Conservation (phyloP, 164 flowering plant genomes). For the Litsea cubeba region DNA sequence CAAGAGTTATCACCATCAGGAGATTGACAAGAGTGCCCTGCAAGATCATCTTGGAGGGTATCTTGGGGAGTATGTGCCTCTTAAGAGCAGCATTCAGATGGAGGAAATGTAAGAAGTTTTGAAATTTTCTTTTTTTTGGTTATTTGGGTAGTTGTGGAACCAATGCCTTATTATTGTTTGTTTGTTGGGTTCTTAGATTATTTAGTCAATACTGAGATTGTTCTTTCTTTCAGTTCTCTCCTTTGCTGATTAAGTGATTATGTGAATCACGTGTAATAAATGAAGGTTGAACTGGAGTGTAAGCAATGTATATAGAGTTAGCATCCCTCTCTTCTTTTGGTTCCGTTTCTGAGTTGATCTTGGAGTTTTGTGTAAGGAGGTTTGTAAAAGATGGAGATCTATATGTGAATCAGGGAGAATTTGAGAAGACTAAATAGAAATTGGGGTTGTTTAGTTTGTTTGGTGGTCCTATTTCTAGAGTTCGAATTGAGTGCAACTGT, state of each 20-base stretch:
- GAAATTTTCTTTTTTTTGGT: neutral
- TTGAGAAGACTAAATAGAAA: no score
- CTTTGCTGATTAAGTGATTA: neutral
- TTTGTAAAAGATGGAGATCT: no score
- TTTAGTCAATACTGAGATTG: neutral
- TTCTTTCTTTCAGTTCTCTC: neutral
- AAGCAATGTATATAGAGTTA: neutral
- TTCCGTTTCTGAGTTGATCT: no score
- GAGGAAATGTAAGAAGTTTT: slow-evolving; percentile 22
- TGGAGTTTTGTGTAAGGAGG: no score
- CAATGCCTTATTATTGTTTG: neutral
- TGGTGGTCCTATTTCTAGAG: no score
- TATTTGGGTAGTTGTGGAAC: neutral
- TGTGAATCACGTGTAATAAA: neutral
- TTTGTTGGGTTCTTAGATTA: neutral
- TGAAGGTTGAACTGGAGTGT: neutral
- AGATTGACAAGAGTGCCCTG: slow-evolving; percentile 80
- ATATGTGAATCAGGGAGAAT: no score
- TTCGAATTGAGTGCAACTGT: no score
- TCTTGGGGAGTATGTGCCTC: slow-evolving; percentile 93
- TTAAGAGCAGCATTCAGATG: slow-evolving; percentile 96
- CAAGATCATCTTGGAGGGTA: slow-evolving; percentile 95
- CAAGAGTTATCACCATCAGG: slow-evolving; percentile 86
- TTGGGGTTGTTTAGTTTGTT: no score
- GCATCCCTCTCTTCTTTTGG: neutral